Evolutionary conservation across 768 basidiomycete species (phyloP).

Genomic region (Leucosporidium scottii): DNA sequence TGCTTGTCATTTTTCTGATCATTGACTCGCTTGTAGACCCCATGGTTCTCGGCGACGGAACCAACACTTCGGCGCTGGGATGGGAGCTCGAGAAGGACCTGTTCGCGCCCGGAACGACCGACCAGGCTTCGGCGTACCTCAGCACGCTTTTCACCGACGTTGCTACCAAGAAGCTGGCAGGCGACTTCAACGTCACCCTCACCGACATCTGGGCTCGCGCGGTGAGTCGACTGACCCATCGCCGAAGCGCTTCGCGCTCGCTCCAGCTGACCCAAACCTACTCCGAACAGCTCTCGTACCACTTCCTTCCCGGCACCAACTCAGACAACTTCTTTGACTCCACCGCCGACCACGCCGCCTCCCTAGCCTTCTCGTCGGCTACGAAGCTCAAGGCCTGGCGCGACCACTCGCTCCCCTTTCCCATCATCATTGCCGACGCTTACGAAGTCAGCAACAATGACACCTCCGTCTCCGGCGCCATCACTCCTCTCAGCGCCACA

Average conservation of each 20-base stretch:
- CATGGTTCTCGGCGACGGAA: not conserved
- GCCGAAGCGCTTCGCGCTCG: too few relatives aligned
- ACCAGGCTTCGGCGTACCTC: conserved; percentile 13
- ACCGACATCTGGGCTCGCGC: conserved; percentile 44
- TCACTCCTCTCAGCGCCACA: conserved; percentile 13
- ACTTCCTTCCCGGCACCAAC: conserved; percentile 56
- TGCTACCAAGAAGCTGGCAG: conserved; percentile 12
- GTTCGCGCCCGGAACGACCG: conserved; percentile 49
- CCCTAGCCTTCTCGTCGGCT: conserved; percentile 42
- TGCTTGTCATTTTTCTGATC: too few relatives aligned
- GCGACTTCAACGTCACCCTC: conserved; percentile 10
- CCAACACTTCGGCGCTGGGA: conserved; percentile 43
- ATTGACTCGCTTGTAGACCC: not conserved
- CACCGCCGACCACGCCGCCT: conserved; percentile 57
- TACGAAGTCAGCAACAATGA: not conserved
- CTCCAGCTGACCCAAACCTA: not conserved
- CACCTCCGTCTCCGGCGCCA: not conserved
- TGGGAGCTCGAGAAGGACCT: conserved; percentile 57
- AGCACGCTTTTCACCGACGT: conserved; percentile 17
- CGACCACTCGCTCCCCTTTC: conserved; percentile 54
- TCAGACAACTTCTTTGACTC: conserved; percentile 58
- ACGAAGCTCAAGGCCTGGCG: conserved; percentile 48
- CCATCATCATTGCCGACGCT: conserved; percentile 53
- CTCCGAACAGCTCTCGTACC: conserved; percentile 54
- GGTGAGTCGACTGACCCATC: not conserved